Base-by-base conservation (phyloP, 164 flowering plant species). In the Malania oleifera region DNA sequence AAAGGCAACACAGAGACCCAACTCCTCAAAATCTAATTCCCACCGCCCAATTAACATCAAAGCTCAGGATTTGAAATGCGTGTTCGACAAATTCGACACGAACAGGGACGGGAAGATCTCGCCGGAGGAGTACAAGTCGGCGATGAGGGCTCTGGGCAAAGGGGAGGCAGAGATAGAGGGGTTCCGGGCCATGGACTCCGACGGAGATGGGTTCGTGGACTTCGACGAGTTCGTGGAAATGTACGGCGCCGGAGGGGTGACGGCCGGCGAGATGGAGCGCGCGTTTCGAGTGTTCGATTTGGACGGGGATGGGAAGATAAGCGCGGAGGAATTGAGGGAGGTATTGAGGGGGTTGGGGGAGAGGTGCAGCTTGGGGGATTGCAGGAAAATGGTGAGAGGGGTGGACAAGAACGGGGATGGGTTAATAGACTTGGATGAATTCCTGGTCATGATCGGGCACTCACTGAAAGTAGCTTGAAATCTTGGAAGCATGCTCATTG, bases 381-480 rank as follows among this genome's bases (percentile, higher is more conserved):
- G 80, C 44, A 19, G 53, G 57, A 58, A 68, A 22, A 73, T 74
- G 76, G 60, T 71, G 12, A 64, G 60, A 27, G 77, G 52, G 2
- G 80, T 67, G 29, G 77, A 73, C 29, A n/a, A 25, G 1, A 57
- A 73, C 46, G 77, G 80, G 9, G 75, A 72, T 64, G 80, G 80
- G 9, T 34, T 57, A 1, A 64, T 75, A 17, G 57, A 69, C 38
- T 31, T 69, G 22, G 52, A 67, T 27, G 80, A 75, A 41, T 75
- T 75, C 25, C 45, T 63, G 67, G 61, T 14, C 27, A 69, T 75
- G 74, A 72, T 75, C n/a, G n/a, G 76, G 63, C 70, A 17, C 60
- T 61, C 12, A 70, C 54, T n/a, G n/a, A n/a, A n/a, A n/a, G n/a
- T n/a, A n/a, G n/a, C n/a, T n/a, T n/a, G n/a, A n/a, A n/a, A n/a